These are phyloP conservation scores for Conoideocrella luteorostrata DNA, from an alignment of 2,329 filamentous ascomycete species.

Conservation along the genomic window DNA sequence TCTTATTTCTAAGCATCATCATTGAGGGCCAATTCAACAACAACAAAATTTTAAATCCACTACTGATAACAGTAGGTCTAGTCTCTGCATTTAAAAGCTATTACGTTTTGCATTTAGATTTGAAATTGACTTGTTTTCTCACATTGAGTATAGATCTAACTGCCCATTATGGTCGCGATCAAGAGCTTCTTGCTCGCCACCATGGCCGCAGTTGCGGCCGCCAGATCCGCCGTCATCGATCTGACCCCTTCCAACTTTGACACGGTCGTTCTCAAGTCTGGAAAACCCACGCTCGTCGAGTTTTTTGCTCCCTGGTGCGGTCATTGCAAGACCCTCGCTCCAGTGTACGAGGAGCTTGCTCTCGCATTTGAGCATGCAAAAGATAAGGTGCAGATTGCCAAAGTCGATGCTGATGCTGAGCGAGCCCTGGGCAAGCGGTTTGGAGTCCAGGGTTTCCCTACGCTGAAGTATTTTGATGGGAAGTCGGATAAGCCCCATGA, in stretches of 20 bases:
- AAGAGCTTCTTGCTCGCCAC: conserved; percentile 55
- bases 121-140: not conserved
- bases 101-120: too few relatives aligned
- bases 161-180: conserved; percentile 45
- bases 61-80: not conserved
- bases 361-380: conserved; percentile 63
- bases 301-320: conserved; percentile 99
- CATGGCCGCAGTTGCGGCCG: conserved; percentile 49
- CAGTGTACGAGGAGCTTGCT: conserved; percentile 88
- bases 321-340: conserved; percentile 96
- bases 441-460: conserved; percentile 90
- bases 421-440: conserved; percentile 78
- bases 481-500: conserved; percentile 80
- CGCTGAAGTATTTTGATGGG: conserved; percentile 95
- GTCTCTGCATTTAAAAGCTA: not conserved
- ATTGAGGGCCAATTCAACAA: not conserved
- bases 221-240: conserved; percentile 81
- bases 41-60: not conserved
- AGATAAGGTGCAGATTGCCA: conserved; percentile 77
- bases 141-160: conserved; percentile 3
- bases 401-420: conserved; percentile 92
- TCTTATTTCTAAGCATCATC: conserved; percentile 1
- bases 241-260: conserved; percentile 90
- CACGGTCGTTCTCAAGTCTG: conserved; percentile 77
- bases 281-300: conserved; percentile 92